Conservation (phyloP, 176 grass and related monocot genomes). For the Panicum miliaceum region DNA sequence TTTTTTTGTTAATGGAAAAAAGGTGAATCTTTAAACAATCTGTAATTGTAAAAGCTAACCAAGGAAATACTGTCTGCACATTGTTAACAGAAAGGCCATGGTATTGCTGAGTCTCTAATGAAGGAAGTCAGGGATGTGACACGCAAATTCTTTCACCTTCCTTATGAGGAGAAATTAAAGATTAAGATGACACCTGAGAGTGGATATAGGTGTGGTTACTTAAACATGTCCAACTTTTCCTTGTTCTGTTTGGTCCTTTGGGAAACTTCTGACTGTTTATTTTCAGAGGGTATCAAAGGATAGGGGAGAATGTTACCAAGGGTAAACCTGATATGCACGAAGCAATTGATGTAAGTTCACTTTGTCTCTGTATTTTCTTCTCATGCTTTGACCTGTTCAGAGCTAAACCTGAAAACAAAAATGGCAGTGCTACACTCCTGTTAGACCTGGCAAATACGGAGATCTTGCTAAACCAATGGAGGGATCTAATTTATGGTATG, state of each 20-base stretch:
- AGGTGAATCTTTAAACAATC: neutral
- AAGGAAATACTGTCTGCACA: neutral
- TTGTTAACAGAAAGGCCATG: conserved; percentile 81
- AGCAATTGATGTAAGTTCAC: conserved; percentile 89
- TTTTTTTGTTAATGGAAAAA: neutral
- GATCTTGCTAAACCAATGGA: conserved; percentile 81
- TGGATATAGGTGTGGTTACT: conserved; percentile 68
- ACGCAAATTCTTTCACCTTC: conserved; percentile 73
- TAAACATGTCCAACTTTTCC: neutral
- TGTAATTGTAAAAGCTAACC: neutral
- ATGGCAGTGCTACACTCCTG: conserved; percentile 70
- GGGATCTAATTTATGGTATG: conserved; percentile 88
- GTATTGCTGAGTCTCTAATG: conserved; percentile 68
- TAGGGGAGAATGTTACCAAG: conserved; percentile 87
- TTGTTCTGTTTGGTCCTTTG: neutral
- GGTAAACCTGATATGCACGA: conserved; percentile 98
- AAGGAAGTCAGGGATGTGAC: conserved; percentile 76
- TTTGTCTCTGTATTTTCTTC: conserved; percentile 10
- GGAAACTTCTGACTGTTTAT: neutral
- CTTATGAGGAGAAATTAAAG: conserved; percentile 81
- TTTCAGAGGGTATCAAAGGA: conserved; percentile 78
- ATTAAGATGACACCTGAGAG: conserved; percentile 84
- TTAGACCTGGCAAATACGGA: conserved; percentile 70
- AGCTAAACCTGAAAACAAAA: conserved; percentile 27
- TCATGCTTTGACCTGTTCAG: conserved; percentile 6